These are phyloP conservation scores for Hanseniaspora nectarophila DNA, from an alignment of 805 yeast species.

Conservation along the genomic window DNA sequence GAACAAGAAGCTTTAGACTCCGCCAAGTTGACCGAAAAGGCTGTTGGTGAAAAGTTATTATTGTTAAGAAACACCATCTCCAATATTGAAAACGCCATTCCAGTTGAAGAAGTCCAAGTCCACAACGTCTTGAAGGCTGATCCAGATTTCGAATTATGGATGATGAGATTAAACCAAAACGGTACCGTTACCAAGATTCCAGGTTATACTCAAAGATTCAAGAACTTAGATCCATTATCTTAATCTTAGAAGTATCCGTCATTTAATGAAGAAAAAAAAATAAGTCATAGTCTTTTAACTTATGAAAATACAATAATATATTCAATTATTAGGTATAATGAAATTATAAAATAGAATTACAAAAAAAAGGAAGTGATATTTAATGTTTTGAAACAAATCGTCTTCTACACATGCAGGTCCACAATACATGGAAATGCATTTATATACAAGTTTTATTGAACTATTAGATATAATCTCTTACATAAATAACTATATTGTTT, in stretches of 20 bases:
- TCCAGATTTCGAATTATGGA: slow-evolving; percentile 96
- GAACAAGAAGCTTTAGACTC: slow-evolving; percentile 92
- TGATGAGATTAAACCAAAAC: slow-evolving; percentile 72
- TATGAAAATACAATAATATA: background rate
- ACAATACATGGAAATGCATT: too few species aligned
- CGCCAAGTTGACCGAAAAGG: slow-evolving; percentile 83
- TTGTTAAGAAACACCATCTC: slow-evolving; percentile 78
- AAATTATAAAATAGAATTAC: background rate
- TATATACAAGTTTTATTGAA: too few species aligned
- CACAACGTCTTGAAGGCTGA: slow-evolving; percentile 90
- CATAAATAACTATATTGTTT: too few species aligned
- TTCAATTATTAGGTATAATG: background rate
- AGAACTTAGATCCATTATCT: slow-evolving; percentile 84
- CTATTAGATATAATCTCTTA: too few species aligned
- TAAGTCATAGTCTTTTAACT: background rate
- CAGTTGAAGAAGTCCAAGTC: slow-evolving; percentile 91
- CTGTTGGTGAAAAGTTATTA: slow-evolving; percentile 74
- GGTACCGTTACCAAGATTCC: slow-evolving; percentile 78
- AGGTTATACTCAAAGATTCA: slow-evolving; percentile 96
- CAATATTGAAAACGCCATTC: slow-evolving; percentile 94
- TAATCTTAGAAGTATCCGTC: slow-evolving; percentile 12
- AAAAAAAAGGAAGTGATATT: too few species aligned
- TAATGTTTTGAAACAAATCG: too few species aligned
- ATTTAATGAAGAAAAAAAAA: background rate
- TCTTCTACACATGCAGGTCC: too few species aligned